These are phyloP conservation scores for Adansonia digitata DNA, from an alignment of 345 rosid genomes.

Conservation along the genomic window DNA sequence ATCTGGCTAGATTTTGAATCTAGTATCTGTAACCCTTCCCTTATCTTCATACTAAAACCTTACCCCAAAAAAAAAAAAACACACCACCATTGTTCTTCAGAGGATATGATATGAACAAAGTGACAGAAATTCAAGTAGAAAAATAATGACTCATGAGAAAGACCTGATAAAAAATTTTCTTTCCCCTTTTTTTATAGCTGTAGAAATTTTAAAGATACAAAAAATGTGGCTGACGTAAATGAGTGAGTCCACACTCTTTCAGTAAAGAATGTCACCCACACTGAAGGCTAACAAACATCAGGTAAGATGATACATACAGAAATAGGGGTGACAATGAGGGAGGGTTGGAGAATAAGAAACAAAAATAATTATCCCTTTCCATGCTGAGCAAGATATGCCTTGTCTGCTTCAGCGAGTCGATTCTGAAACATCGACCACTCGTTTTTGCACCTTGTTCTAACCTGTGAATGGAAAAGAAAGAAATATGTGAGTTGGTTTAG, in stretches of 20 bases:
- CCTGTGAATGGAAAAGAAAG: conserved; percentile 36
- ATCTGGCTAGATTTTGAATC: too few relatives aligned
- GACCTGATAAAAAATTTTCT: not conserved
- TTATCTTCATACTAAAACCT: too few relatives aligned
- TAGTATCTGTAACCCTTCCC: too few relatives aligned
- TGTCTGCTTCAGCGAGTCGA: conserved; percentile 64
- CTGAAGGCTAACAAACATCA: not conserved
- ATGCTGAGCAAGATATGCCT: conserved; percentile 34
- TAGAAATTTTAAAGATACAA: conserved; percentile 17
- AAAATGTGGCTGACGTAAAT: conserved; percentile 16
- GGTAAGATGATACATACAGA: conserved; percentile 18
- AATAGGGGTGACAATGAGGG: not conserved
- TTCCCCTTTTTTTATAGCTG: conserved; percentile 8
- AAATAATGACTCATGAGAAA: not conserved
- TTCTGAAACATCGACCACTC: conserved; percentile 83
- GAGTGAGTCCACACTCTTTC: conserved; percentile 20
- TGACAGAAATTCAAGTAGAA: not conserved
- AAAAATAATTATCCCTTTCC: conserved; percentile 22
- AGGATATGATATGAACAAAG: not conserved
- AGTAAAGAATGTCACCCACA: conserved; percentile 2
- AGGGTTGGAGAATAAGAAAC: not conserved
- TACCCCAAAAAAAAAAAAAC: too few relatives aligned
- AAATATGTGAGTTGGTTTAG: not conserved
- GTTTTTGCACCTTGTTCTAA: conserved; percentile 65
- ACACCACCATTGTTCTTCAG: not conserved